Conservation (phyloP, 805 yeast species). For the Kodamaea lidongshanica region DNA sequence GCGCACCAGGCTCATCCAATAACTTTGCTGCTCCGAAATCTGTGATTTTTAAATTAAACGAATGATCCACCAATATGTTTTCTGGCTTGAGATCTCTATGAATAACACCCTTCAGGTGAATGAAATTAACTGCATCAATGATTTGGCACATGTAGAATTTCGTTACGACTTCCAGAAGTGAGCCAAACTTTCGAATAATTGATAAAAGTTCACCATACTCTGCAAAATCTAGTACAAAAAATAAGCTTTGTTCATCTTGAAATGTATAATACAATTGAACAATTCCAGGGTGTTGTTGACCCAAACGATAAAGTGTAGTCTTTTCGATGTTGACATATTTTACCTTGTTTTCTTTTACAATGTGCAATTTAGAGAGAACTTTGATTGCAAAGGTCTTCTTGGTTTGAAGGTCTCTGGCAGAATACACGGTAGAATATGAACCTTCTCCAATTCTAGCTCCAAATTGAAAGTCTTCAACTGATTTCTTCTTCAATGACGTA, state of each 20-base stretch:
- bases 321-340: constrained; percentile 96
- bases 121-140: constrained; percentile 84
- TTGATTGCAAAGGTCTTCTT: constrained; percentile 82
- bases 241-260: constrained; percentile 82
- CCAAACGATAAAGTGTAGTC: constrained; percentile 77
- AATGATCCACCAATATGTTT: constrained; percentile 76
- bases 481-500: constrained; percentile 38
- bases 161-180: constrained; percentile 67
- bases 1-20: constrained; percentile 22
- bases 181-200: constrained; percentile 69
- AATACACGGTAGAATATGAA: constrained; percentile 88
- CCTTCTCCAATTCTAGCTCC: constrained; percentile 92
- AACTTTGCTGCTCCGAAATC: constrained; percentile 98
- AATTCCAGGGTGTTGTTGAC: constrained; percentile 86
- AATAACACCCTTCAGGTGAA: constrained; percentile 83
- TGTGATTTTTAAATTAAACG: constrained; percentile 84
- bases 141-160: constrained; percentile 80
- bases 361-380: constrained; percentile 85
- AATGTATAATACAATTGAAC: constrained; percentile 89
- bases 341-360: constrained; percentile 88
- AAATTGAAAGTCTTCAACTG: constrained; percentile 82
- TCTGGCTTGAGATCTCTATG: constrained; percentile 96
- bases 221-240: constrained; percentile 90
- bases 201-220: constrained; percentile 90
- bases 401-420: constrained; percentile 73